phyloP scores from a whole-genome alignment of 352 stramenopile genomes.

The Pythium dissotocum region DNA sequence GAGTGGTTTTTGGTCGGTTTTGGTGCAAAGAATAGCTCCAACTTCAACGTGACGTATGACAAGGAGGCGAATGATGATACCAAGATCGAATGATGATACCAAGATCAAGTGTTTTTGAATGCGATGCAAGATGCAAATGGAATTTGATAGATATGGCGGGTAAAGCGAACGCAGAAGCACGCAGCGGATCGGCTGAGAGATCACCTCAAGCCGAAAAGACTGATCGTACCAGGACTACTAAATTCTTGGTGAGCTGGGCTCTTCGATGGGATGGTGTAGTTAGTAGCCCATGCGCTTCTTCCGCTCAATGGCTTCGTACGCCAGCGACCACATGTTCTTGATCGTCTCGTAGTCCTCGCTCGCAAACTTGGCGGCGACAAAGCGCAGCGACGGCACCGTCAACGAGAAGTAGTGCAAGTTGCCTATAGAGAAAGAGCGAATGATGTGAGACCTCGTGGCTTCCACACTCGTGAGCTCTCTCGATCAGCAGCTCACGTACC shows the following conservation, averaged over 20 bases:
- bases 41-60: slow-evolving; percentile 2
- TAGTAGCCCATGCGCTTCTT: slow-evolving; percentile 74
- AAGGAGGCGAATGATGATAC: background rate
- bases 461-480: background rate
- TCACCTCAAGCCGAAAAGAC: too few species aligned
- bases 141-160: background rate
- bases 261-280: background rate
- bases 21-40: slow-evolving; percentile 2
- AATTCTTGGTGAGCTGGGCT: background rate
- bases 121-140: background rate
- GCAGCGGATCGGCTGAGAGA: background rate
- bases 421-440: slow-evolving; percentile 26
- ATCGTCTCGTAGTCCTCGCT: slow-evolving; percentile 82
- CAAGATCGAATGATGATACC: background rate
- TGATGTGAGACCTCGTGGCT: background rate
- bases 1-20: background rate
- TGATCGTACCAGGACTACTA: slow-evolving; percentile 1
- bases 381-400: slow-evolving; percentile 76
- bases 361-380: slow-evolving; percentile 81
- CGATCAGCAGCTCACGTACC: slow-evolving; percentile 29
- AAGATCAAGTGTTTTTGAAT: background rate
- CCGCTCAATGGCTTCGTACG: slow-evolving; percentile 79
- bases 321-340: slow-evolving; percentile 82
- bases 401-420: slow-evolving; percentile 87
- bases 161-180: background rate